Evolutionary conservation across 768 basidiomycete genomes (phyloP), one percentile per base, ranked within the genome.

Genomic region (Hebeloma cylindrosporum): DNA sequence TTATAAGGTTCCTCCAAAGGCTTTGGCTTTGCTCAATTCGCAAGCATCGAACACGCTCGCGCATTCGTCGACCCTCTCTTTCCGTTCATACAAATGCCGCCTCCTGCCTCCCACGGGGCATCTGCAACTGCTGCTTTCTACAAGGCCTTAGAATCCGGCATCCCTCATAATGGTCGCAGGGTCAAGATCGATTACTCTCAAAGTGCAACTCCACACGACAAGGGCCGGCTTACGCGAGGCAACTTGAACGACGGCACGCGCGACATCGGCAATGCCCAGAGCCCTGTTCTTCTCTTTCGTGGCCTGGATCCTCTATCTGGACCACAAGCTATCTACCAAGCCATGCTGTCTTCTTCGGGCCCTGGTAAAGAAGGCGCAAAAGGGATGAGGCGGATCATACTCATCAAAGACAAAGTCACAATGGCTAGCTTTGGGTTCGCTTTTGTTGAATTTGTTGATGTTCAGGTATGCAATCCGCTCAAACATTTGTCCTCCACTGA

Each of bases 141-240:
- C 65, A 85, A 83, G 53, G 83, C 85, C 5, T 69, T 89, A 41
- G 86, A 89, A 61, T 76, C 77, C 1, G 84, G 86, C 18, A 61
- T 70, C 9, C 79, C 83, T 20, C 85, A 85, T 46, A 85, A 82
- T 53, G 93, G 91, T 9, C 83, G 89, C 37, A 76, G 91, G 53
- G 85, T 95, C 60, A 95, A 95, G 69, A 91, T 99, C 58, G 94
- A 99, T 67, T 99, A 89, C 61, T 93, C 94, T 3, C 83, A 92
- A 67, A 89, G 85, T 52, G 85, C 85, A 20, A 77, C 79, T 21
- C 88, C 85, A 20, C 77, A 81, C 37, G 84, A 85, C 47, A 78
- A 77, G 55, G 77, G 80, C 8, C 76, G 80, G 41, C 54, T 69
- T 37, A 75, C 73, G 35, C 75, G 80, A 52, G 80, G 80, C 43